Evolutionary conservation across 225 moss, liverwort and hornwort genomes (phyloP).

Genomic region (Lunularia cruciata): DNA sequence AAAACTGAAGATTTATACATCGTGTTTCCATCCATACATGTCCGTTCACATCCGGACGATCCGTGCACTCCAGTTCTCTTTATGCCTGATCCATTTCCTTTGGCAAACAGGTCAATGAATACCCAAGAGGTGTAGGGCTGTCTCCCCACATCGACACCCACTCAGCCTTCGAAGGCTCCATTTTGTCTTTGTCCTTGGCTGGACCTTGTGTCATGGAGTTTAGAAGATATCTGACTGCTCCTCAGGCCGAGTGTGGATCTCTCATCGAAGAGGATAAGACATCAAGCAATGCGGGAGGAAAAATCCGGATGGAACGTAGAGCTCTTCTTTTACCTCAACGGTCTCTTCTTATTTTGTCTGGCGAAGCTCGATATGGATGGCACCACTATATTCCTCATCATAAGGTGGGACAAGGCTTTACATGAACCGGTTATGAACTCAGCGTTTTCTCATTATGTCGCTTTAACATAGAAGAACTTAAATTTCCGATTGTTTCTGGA

Average conservation of each 20-base stretch:
- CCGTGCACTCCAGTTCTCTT: too few species aligned
- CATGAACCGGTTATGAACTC: too few species aligned
- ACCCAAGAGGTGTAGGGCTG: slow-evolving; percentile 92
- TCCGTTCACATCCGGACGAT: too few species aligned
- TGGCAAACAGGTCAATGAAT: slow-evolving; percentile 79
- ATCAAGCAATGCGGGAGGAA: slow-evolving; percentile 22
- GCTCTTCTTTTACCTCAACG: slow-evolving; percentile 78
- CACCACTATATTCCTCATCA: slow-evolving; percentile 99
- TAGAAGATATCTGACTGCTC: slow-evolving; percentile 50
- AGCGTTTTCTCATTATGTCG: too few species aligned
- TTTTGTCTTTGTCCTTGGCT: slow-evolving; percentile 79
- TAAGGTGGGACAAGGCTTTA: slow-evolving; percentile 54
- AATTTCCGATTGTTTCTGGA: too few species aligned
- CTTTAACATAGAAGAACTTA: too few species aligned
- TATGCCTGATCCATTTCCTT: background rate
- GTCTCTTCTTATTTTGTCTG: slow-evolving; percentile 80
- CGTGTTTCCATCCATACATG: too few species aligned
- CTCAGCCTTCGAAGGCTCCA: slow-evolving; percentile 93
- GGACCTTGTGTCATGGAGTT: slow-evolving; percentile 97
- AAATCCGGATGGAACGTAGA: slow-evolving; percentile 57
- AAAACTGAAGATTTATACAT: too few species aligned
- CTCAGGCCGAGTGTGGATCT: slow-evolving; percentile 20
- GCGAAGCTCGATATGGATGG: slow-evolving; percentile 97
- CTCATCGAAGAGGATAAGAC: slow-evolving; percentile 21
- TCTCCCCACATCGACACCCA: slow-evolving; percentile 98